These are phyloP conservation scores for Gyrodon lividus DNA, from an alignment of 768 basidiomycete species.

Conservation along the genomic window DNA sequence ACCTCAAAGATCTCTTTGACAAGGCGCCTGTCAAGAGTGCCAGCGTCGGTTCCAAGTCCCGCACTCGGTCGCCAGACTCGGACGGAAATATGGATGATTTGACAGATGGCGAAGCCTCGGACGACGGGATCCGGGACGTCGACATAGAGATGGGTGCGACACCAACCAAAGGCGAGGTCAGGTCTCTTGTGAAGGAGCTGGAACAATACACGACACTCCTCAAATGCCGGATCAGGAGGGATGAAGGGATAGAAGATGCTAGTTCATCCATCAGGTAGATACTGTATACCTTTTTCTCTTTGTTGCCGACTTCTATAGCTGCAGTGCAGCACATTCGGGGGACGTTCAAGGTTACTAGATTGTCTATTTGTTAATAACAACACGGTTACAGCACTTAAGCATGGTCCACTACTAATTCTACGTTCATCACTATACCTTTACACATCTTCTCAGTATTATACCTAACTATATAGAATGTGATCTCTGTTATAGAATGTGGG, in stretches of 20 bases:
- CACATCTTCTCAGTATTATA: background rate
- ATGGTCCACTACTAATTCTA: constrained; percentile 10
- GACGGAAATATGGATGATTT: constrained; percentile 23
- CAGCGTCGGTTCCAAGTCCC: background rate
- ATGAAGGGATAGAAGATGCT: constrained; percentile 22
- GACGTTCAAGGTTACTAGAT: constrained; percentile 16
- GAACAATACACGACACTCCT: constrained; percentile 60
- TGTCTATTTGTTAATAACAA: constrained; percentile 24
- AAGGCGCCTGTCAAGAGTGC: constrained; percentile 7
- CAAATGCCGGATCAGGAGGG: constrained; percentile 50
- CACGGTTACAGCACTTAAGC: constrained; percentile 12
- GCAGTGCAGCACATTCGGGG: constrained; percentile 10
- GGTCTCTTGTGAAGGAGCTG: constrained; percentile 50
- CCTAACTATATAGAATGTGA: background rate
- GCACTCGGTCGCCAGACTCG: background rate
- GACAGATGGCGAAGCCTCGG: constrained; percentile 9
- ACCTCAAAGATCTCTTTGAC: constrained; percentile 29
- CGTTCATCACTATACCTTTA: constrained; percentile 11
- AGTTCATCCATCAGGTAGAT: constrained; percentile 6
- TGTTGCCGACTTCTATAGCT: constrained; percentile 2
- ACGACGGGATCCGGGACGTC: constrained; percentile 2
- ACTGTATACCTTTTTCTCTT: background rate
- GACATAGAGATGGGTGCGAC: background rate
- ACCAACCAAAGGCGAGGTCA: constrained; percentile 36
- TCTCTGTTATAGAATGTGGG: constrained; percentile 13